These are phyloP conservation scores for Globisporangium parvum DNA, from an alignment of 352 stramenopile genomes.

Conservation along the genomic window DNA sequence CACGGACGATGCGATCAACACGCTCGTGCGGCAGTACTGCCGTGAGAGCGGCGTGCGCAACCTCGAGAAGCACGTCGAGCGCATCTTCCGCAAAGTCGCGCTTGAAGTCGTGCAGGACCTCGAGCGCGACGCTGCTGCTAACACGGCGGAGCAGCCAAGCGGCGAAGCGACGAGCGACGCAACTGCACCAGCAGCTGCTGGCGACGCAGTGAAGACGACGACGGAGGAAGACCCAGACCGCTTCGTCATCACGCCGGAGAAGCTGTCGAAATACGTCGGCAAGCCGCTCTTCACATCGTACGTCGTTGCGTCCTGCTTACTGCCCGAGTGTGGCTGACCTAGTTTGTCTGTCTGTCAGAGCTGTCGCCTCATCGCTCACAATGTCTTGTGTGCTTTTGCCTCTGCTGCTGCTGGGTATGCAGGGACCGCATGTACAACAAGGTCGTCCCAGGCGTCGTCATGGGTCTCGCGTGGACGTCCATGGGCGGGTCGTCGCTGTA, in stretches of 20 bases:
- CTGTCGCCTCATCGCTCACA: too few relatives aligned
- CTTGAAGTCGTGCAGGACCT: slow-evolving; percentile 93
- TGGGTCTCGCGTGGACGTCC: slow-evolving; percentile 98
- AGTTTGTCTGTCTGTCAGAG: too few relatives aligned
- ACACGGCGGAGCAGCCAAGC: slow-evolving; percentile 28
- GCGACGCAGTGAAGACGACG: background rate
- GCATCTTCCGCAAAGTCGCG: slow-evolving; percentile 97
- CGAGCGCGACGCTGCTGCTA: slow-evolving; percentile 22
- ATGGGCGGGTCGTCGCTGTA: slow-evolving; percentile 99
- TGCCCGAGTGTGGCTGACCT: too few relatives aligned
- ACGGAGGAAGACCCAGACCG: slow-evolving; percentile 33
- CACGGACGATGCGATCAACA: slow-evolving; percentile 90
- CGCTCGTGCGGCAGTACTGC: slow-evolving; percentile 91
- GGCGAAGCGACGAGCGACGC: slow-evolving; percentile 13
- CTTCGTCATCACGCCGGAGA: slow-evolving; percentile 91
- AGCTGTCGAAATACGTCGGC: slow-evolving; percentile 97
- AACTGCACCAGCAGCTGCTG: background rate
- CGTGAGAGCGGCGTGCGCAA: slow-evolving; percentile 97
- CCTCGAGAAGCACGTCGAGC: slow-evolving; percentile 97
- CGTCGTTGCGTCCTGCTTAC: too few relatives aligned
- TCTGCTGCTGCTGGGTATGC: slow-evolving; percentile 3
- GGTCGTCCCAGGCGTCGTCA: slow-evolving; percentile 93
- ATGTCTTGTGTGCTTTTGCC: slow-evolving; percentile 2
- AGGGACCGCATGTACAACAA: slow-evolving; percentile 96
- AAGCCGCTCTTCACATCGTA: slow-evolving; percentile 96